Conservation (phyloP, 176 grass and related monocot species). For the Aegilops longissima region DNA sequence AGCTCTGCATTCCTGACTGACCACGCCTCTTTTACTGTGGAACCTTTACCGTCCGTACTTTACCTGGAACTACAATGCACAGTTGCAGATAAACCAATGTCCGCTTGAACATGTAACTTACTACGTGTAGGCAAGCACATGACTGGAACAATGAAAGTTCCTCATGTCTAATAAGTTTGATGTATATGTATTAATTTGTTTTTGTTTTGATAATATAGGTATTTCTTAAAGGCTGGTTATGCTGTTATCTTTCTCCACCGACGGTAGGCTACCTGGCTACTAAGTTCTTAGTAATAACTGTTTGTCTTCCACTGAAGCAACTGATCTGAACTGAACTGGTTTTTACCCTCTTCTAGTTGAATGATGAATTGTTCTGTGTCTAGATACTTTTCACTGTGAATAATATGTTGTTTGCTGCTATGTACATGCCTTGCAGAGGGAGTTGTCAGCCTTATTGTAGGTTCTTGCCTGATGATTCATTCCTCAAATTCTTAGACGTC, state of each 20-base stretch:
- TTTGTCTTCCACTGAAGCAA: background rate
- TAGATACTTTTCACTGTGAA: conserved; percentile 3
- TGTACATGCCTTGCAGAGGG: conserved; percentile 45
- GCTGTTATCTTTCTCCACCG: conserved; percentile 80
- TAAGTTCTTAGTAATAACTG: background rate
- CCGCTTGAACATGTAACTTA: background rate
- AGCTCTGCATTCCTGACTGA: background rate
- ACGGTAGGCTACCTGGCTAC: conserved; percentile 32
- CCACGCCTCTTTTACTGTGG: too few species aligned
- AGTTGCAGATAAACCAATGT: background rate
- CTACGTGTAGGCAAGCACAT: background rate
- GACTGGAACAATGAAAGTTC: background rate
- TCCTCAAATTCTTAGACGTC: conserved; percentile 72
- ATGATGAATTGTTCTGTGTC: background rate
- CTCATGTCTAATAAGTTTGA: background rate
- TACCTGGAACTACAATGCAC: background rate
- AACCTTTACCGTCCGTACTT: background rate
- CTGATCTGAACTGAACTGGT: background rate
- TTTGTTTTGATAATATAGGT: conserved; percentile 37
- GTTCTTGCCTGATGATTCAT: conserved; percentile 81
- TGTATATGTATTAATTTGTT: background rate
- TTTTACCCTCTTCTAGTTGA: conserved; percentile 8
- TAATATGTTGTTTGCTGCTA: conserved; percentile 12
- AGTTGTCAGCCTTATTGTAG: conserved; percentile 88
- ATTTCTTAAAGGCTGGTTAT: conserved; percentile 87